Evolutionary conservation across 495 filamentous ascomycete genomes (phyloP), one percentile per base, ranked within the genome.

Genomic region (Talaromyces ruber): DNA sequence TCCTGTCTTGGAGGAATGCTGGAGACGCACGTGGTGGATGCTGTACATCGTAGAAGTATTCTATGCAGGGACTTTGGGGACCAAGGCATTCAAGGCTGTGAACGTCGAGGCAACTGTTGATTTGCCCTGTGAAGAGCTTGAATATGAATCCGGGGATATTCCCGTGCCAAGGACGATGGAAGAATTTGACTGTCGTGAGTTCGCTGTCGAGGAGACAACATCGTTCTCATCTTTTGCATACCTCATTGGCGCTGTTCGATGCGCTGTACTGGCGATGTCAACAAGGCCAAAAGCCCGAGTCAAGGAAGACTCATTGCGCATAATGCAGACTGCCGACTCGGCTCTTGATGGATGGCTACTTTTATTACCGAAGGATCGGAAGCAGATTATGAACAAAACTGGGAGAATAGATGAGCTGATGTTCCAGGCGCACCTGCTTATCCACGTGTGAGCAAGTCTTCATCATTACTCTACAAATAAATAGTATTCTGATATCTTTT

Each of bases 81-180:
- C 70, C 0, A 68, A 66, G 65, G 62, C 63, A 1, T 87, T 88
- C 63, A 65, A 74, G 28, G 73, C 86, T 32, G 80, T 81, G 59
- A 75, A 82, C 50, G 76, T 89, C 50, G 70, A 74, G 50, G 72
- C 81, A 8, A 82, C 85, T 37, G 86, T 86, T 4, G 81, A 77
- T 11, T 72, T 93, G n/a, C 90, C 90, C 2, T 93, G 89, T 65
- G 89, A 93, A 62, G 87, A 94, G 68, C 70, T 74, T n/a, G 79
- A 89, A 51, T 94, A 88, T 75, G 69, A 76, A 45, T 78, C 75
- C 53, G 86, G 85, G 63, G 86, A 76, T 37, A 87, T 92, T 50
- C 87, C 86, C 0, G 70, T 73, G 1, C 79, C 86, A 1, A 80
- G 76, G 64, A 85, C 82, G 21, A 71, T 90, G 9, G 79, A 87